Evolutionary conservation across 805 yeast genomes (phyloP).

Genomic region (Saturnispora halmiae): DNA sequence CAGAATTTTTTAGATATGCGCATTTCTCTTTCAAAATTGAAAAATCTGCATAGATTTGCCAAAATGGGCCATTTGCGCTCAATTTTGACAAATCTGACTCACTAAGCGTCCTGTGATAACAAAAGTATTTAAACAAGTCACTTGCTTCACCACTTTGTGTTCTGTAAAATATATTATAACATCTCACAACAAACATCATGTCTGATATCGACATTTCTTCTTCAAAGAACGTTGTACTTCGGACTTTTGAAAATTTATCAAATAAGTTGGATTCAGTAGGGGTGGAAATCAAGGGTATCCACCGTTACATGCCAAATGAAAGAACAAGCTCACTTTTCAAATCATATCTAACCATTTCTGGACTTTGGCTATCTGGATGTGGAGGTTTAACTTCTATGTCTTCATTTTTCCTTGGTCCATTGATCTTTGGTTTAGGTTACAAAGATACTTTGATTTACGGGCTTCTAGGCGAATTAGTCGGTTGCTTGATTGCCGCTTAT

Average conservation of each 20-base stretch:
- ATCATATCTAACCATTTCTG: conserved; percentile 39
- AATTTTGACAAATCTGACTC: conserved; percentile 2
- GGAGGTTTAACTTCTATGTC: conserved; percentile 90
- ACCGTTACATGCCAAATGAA: conserved; percentile 60
- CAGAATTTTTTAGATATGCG: too few relatives aligned
- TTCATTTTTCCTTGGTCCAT: conserved; percentile 66
- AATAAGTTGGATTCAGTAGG: conserved; percentile 42
- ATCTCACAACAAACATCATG: too few relatives aligned
- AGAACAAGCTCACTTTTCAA: conserved; percentile 17
- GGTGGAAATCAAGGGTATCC: conserved; percentile 75
- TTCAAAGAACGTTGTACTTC: neutral
- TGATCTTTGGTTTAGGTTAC: conserved; percentile 61
- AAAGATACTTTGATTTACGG: conserved; percentile 57
- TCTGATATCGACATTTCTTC: neutral
- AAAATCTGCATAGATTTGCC: neutral
- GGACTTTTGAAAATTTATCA: conserved; percentile 18
- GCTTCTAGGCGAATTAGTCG: conserved; percentile 51
- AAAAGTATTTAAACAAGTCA: neutral
- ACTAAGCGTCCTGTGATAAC: neutral
- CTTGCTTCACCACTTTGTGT: neutral
- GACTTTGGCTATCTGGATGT: conserved; percentile 78
- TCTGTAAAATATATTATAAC: neutral
- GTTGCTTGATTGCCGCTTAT: conserved; percentile 72
- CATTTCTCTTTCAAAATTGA: neutral
- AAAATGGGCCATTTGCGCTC: neutral